Base-by-base conservation (phyloP, 257 asterid genomes). In the Gardenia jasminoides region DNA sequence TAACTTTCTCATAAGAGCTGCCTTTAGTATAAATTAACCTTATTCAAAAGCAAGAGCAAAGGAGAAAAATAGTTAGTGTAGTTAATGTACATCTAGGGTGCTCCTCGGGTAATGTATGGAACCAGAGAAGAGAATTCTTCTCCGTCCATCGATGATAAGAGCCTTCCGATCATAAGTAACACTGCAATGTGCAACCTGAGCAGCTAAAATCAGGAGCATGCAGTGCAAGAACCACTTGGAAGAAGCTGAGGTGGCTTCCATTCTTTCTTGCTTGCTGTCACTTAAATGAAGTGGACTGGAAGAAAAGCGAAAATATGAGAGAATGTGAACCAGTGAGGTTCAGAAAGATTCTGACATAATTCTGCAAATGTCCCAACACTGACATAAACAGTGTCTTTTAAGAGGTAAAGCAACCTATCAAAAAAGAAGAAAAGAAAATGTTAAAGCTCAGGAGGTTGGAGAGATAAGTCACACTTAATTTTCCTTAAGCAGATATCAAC, bases 81-180 rank as follows among this genome's bases (percentile, higher is more conserved):
- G 31, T 7, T 7, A 66, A 72, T 31, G 36, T 33, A 93, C 99
- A 83, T 95, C 97, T 71, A 98, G 97, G 56, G 97, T 83, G 79
- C 99, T 94, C 89, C 99, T 90, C 66, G 99, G 99, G 72, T 94
- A 94, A 83, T 94, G 99, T 86, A 95, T 92, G 85, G 99, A 95
- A 74, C 98, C 98, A 72, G 97, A 95, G 46, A 95, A 79, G 31
- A 95, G 85, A 62, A 95, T 90, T 83, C 87, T 93, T 83, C 93
- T 92, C 10, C 85, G 89, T 58, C 99, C 98, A 92, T 93, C 84
- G 82, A 95, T 93, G 72, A 90, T 75, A 30, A 95, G 92, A 44
- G 96, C 80, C 74, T 89, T 93, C 26, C 78, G 85, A 65, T 95
- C 99, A 85, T 95, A 95, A n/a, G 88, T 82, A 3, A 95, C 99